Conservation (phyloP, 305 asterid genomes). For the Lippia alba region DNA sequence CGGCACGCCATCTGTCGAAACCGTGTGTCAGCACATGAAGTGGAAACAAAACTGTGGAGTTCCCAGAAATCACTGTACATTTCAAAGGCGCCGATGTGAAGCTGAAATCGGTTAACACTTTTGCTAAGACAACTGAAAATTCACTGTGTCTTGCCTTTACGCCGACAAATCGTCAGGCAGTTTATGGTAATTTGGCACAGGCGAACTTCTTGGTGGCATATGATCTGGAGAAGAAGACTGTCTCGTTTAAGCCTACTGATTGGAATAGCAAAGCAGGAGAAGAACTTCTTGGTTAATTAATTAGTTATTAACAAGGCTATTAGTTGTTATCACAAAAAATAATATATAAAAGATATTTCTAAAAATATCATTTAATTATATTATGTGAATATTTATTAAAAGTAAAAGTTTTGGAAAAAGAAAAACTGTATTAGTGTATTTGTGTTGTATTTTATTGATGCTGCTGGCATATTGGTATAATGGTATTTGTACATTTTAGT, state of each 20-base stretch:
- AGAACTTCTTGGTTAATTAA: background rate
- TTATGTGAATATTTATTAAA: too few species aligned
- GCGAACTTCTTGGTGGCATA: slow-evolving; percentile 54
- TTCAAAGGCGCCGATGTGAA: slow-evolving; percentile 50
- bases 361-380: too few species aligned
- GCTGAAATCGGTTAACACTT: slow-evolving; percentile 40
- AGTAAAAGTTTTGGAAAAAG: too few species aligned
- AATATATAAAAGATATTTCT: too few species aligned
- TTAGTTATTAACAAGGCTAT: background rate
- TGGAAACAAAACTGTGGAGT: background rate
- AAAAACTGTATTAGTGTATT: too few species aligned
- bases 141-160: slow-evolving; percentile 49
- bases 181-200: slow-evolving; percentile 61
- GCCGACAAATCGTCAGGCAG: slow-evolving; percentile 1
- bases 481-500: too few species aligned
- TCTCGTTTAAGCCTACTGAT: slow-evolving; percentile 48
- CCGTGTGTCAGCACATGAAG: too few species aligned
- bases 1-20: slow-evolving; percentile 58
- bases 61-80: slow-evolving; percentile 52
- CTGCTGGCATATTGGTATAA: too few species aligned
- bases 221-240: slow-evolving; percentile 43
- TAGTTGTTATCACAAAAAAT: too few species aligned
- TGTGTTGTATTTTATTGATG: too few species aligned
- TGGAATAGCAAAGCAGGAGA: slow-evolving; percentile 36
- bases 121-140: slow-evolving; percentile 23